Conservation (phyloP, 2,329 filamentous ascomycete species). For the Penicillium thymicola region DNA sequence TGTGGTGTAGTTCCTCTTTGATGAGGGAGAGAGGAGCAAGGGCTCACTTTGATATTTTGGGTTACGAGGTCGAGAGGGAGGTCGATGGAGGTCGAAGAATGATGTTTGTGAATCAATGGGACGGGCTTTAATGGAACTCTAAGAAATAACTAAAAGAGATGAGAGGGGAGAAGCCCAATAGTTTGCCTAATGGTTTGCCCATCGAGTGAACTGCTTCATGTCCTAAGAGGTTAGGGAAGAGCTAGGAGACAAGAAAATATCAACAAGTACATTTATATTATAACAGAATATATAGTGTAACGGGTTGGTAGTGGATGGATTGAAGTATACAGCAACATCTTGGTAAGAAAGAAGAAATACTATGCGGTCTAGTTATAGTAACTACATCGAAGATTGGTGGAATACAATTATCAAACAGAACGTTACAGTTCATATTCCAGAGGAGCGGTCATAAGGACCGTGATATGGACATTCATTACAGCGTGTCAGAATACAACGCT, state of each 20-base stretch:
- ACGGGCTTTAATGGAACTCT: background rate
- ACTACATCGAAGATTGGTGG: background rate
- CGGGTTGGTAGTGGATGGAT: background rate
- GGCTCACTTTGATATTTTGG: background rate
- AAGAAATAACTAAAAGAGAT: background rate
- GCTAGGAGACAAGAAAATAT: background rate
- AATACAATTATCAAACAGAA: slow-evolving; percentile 2
- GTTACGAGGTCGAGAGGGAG: background rate
- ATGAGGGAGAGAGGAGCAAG: background rate
- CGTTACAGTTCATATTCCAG: slow-evolving; percentile 11
- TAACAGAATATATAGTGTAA: background rate
- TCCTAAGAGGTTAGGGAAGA: too few species aligned
- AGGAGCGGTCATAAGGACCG: slow-evolving; percentile 5
- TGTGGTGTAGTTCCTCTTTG: background rate
- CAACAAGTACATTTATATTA: background rate
- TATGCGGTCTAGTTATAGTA: background rate
- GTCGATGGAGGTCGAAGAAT: background rate
- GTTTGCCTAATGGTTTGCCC: background rate
- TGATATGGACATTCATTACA: slow-evolving; percentile 25
- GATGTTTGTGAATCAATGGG: background rate
- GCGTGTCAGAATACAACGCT: slow-evolving; percentile 25
- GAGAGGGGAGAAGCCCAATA: too few species aligned
- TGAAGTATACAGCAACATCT: background rate
- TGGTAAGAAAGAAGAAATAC: background rate
- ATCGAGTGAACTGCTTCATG: background rate